phyloP scores from a whole-genome alignment of 2,329 filamentous ascomycete species.

The Venturiaceae sp. region DNA sequence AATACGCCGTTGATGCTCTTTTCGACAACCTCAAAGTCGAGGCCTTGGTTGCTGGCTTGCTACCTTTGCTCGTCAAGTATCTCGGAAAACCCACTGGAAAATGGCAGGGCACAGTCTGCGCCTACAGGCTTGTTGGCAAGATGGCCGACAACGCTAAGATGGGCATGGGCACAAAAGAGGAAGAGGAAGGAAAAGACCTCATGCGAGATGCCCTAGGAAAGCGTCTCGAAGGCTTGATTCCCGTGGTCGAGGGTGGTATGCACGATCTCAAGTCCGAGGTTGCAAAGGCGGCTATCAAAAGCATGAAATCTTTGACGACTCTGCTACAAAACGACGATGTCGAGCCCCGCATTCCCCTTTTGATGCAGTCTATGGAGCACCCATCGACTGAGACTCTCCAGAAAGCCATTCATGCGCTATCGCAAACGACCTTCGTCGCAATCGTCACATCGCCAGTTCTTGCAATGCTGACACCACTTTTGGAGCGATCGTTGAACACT shows the following conservation, averaged over 20 bases:
- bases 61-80: constrained; percentile 68
- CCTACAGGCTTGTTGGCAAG: constrained; percentile 72
- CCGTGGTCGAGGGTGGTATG: constrained; percentile 86
- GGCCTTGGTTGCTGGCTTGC: constrained; percentile 69
- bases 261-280: constrained; percentile 87
- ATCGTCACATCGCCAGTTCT: constrained; percentile 92
- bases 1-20: constrained; percentile 86
- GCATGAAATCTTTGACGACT: constrained; percentile 83
- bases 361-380: constrained; percentile 92
- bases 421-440: constrained; percentile 96
- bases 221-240: constrained; percentile 78
- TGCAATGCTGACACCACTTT: constrained; percentile 84
- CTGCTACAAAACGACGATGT: constrained; percentile 97
- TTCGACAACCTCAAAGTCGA: constrained; percentile 73
- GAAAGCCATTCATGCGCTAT: constrained; percentile 93
- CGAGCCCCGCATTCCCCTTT: constrained; percentile 77
- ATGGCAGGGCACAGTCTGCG: constrained; percentile 93
- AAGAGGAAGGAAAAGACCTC: constrained; percentile 79
- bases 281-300: constrained; percentile 76
- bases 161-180: constrained; percentile 71
- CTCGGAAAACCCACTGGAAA: constrained; percentile 79
- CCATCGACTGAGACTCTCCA: constrained; percentile 80
- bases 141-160: constrained; percentile 95
- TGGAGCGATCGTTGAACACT: constrained; percentile 88
- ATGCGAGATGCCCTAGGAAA: constrained; percentile 85